Evolutionary conservation across 176 grass and related monocot species (phyloP), one percentile per base, ranked within the genome.

Genomic region (Musa schizocarpa): DNA sequence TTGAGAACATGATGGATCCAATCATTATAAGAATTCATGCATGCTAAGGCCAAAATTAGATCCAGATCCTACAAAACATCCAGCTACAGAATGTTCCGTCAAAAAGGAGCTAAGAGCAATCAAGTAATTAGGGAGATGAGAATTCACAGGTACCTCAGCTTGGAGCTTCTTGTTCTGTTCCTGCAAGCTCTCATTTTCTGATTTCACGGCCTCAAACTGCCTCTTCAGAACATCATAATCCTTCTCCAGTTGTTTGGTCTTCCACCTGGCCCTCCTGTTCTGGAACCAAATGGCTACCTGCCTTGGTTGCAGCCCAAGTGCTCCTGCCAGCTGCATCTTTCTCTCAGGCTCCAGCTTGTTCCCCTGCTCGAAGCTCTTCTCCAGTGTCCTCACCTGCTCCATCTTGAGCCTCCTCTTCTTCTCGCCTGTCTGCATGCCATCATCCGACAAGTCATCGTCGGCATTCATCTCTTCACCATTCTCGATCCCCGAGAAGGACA

Each of bases 221-320:
- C 68, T 50, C 68, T 70, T n/a, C 43, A 70, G 68, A 9, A 21
- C 68, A 10, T 70, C 68, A 19, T 70, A 70, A 21, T 70, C 68
- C 10, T 70, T 52, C 68, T 70, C 68, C 68, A 52, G 2, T 25
- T 70, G 34, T 29, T 70, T 70, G 9, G 68, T 70, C 68, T 70
- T 70, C 68, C 68, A 70, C 68, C 68, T 49, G 2, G 68, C 68
- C 17, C 68, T 13, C 68, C 68, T 19, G 68, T 70, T 70, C 68
- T 70, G 68, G 68, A 70, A 70, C 68, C 68, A 70, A 19, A 70
- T 43, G 17, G 48, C 68, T 14, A 70, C 68, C 68, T 70, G 68
- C 48, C 43, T 50, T 48, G 68, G 68, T 48, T 70, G 68, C 68
- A 70, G 48, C 43, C 68, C 48, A 4, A 70, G 68, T 16, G 68